Percentiles rank a stretch among this genome's conserved stretches.
Evolutionary conservation across 257 asterid genomes (phyloP).

Genomic region (Solanum medicagineum): DNA sequence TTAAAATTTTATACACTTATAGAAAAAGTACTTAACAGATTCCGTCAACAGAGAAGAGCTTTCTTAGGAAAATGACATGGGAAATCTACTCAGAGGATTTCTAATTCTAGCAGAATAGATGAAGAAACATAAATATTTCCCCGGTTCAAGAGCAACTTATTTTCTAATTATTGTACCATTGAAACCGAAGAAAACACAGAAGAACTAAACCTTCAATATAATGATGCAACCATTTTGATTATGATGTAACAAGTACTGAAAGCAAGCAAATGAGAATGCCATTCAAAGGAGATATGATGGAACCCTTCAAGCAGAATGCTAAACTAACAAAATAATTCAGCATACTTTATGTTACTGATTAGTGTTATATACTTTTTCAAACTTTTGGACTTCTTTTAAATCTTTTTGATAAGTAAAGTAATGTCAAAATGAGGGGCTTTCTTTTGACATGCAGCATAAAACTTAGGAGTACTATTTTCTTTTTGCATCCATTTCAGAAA

Average conservation of each 20-base stretch:
- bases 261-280: not conserved
- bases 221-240: not conserved
- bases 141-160: not conserved
- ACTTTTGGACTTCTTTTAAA: not conserved
- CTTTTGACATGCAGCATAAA: not conserved
- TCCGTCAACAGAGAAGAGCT: not conserved
- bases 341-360: not conserved
- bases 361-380: not conserved
- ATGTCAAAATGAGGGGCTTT: not conserved
- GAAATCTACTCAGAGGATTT: not conserved
- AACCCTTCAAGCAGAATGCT: not conserved
- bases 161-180: not conserved
- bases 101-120: not conserved
- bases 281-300: not conserved
- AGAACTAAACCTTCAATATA: not conserved
- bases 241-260: not conserved
- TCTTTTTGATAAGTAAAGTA: not conserved
- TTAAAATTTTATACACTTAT: not conserved
- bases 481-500: not conserved
- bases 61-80: not conserved
- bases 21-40: not conserved
- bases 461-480: not conserved
- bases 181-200: not conserved
- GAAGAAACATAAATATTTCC: not conserved
- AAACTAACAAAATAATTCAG: not conserved